These are phyloP conservation scores for Oleoguttula mirabilis DNA, from an alignment of 495 filamentous ascomycete species.

Conservation along the genomic window DNA sequence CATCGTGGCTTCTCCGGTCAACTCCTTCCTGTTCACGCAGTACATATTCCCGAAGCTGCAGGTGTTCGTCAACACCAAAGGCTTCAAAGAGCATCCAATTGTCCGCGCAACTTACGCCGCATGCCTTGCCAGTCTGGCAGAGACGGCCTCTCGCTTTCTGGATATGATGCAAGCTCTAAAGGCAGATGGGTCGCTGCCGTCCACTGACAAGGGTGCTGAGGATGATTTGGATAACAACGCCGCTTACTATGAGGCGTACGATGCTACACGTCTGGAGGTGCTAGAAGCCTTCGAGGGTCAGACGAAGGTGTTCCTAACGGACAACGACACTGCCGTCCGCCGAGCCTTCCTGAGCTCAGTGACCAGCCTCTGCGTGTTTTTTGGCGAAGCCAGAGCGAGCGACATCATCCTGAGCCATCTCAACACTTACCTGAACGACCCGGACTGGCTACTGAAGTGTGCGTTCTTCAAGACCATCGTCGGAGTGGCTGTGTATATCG, in stretches of 20 bases:
- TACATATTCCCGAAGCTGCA: slow-evolving; percentile 83
- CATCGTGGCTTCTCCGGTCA: slow-evolving; percentile 77
- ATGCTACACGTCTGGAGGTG: slow-evolving; percentile 65
- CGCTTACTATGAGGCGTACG: slow-evolving; percentile 69
- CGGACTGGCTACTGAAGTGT: slow-evolving; percentile 91
- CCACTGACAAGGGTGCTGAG: slow-evolving; percentile 70
- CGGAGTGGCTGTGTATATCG: slow-evolving; percentile 82
- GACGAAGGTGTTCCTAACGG: slow-evolving; percentile 80
- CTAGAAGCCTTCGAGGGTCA: slow-evolving; percentile 71
- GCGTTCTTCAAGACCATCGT: slow-evolving; percentile 95
- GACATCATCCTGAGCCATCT: slow-evolving; percentile 91
- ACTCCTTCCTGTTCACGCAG: slow-evolving; percentile 88
- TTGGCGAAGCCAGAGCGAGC: slow-evolving; percentile 76
- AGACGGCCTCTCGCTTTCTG: slow-evolving; percentile 71
- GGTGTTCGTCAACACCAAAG: slow-evolving; percentile 48
- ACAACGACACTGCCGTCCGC: slow-evolving; percentile 75
- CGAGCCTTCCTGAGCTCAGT: slow-evolving; percentile 91
- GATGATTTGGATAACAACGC: slow-evolving; percentile 46
- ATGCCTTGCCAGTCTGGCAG: slow-evolving; percentile 82
- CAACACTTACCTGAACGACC: slow-evolving; percentile 95
- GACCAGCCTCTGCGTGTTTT: slow-evolving; percentile 85
- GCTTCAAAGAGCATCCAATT: slow-evolving; percentile 49
- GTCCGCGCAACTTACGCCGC: slow-evolving; percentile 86
- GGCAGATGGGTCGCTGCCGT: slow-evolving; percentile 69
- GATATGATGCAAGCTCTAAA: slow-evolving; percentile 82